Base-by-base conservation (phyloP, 2,329 filamentous ascomycete genomes). In the Alternaria ethzedia region DNA sequence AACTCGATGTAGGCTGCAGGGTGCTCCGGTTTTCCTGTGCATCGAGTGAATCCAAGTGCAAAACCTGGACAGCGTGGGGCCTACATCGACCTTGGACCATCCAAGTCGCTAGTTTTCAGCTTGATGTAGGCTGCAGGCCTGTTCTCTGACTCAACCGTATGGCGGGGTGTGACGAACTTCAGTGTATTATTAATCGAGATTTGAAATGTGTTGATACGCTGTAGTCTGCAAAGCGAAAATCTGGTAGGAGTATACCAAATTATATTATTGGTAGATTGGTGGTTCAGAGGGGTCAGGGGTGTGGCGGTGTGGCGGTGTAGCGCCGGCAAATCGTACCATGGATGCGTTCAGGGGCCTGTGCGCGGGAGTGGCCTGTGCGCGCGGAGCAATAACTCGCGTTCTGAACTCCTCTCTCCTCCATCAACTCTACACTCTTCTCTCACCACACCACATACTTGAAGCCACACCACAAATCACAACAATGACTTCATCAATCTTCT, bases 401-500 rank as follows among this genome's bases (percentile, higher is more conserved):
- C 45, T 30, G 28, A 56, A 30, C 26, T 44, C 58, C 52, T 30
- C 32, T 57, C 54, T 49, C 30, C 43, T 63, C 44, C 41, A 43
- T 56, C 59, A 45, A 17, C 55, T 46, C 46, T 49, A 51, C 64
- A 61, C 59, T 55, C 52, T 49, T 54, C 63, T 50, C 57, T 58
- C 64, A 61, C 62, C 49, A 47, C 46, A 55, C 41, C 57, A 44
- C 52, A 56, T 36, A 10, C 58, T 12, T 50, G 57, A 51, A 49
- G 60, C 59, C 49, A 58, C 32, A 51, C 25, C 52, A 57, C 64
- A 59, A 55, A 45, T 47, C 70, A 64, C 67, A 64, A 97, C 66
- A 64, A 97, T 97, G 94, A 89, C 93, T 79, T 97, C 96, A 61
- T 98, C 94, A 71, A 96, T 99, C 78, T 98, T 97, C 84, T 99